Percentiles rank a stretch among this genome's conserved stretches.
Conservation (phyloP, 2,329 filamentous ascomycete genomes). For the Endoconidiophora polonica region DNA sequence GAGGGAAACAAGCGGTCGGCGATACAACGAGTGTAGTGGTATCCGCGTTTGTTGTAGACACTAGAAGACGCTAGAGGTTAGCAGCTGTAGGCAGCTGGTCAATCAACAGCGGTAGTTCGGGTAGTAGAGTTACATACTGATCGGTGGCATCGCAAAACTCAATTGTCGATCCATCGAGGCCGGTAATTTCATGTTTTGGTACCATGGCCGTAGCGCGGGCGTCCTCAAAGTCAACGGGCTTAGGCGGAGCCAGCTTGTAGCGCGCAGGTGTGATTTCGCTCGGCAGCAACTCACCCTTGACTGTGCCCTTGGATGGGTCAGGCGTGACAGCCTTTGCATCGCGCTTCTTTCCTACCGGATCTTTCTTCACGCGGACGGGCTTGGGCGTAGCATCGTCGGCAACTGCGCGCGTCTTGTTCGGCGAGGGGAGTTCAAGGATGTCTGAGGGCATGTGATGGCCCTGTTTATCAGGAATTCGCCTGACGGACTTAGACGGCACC, state of each 20-base stretch:
- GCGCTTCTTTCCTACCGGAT: slow-evolving; percentile 46
- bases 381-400: slow-evolving; percentile 33
- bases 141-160: slow-evolving; percentile 48
- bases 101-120: neutral
- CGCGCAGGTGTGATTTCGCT: slow-evolving; percentile 36
- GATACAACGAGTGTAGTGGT: slow-evolving; percentile 80
- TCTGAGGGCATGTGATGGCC: neutral
- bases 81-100: neutral
- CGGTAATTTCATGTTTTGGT: slow-evolving; percentile 35
- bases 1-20: slow-evolving; percentile 77
- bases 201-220: slow-evolving; percentile 40
- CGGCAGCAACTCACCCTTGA: slow-evolving; percentile 23
- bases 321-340: slow-evolving; percentile 39
- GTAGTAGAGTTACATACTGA: slow-evolving; percentile 31
- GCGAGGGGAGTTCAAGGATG: no score
- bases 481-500: no score
- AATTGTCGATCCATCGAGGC: slow-evolving; percentile 32
- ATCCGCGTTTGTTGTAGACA: slow-evolving; percentile 52
- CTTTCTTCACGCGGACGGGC: slow-evolving; percentile 41
- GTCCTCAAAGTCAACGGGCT: slow-evolving; percentile 42
- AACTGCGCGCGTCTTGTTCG: slow-evolving; percentile 20
- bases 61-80: slow-evolving; percentile 19
- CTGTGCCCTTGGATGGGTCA: slow-evolving; percentile 27
- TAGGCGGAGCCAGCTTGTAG: slow-evolving; percentile 48
- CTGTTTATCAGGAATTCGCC: neutral